Conservation (phyloP, 768 basidiomycete species). For the Pholiota molesta region DNA sequence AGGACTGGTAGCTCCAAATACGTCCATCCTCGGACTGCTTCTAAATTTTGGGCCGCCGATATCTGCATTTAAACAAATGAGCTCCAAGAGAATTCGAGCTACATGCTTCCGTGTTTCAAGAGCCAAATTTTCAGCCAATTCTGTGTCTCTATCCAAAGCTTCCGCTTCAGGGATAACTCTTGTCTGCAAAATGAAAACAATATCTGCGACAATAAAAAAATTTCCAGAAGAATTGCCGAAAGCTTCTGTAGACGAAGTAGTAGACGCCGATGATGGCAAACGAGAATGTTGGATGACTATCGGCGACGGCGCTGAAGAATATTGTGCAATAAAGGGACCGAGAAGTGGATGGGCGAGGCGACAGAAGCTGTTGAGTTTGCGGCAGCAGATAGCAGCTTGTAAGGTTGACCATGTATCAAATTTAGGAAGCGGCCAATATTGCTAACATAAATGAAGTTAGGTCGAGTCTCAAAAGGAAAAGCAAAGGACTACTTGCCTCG, state of each 20-base stretch:
- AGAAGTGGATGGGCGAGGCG: slow-evolving; percentile 36
- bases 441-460: slow-evolving; percentile 30
- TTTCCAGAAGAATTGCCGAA: slow-evolving; percentile 2
- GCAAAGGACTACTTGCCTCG: slow-evolving; percentile 42
- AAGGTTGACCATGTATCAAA: slow-evolving; percentile 44
- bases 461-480: background rate
- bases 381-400: slow-evolving; percentile 46
- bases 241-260: slow-evolving; percentile 7
- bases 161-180: slow-evolving; percentile 54
- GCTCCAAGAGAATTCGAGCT: slow-evolving; percentile 45
- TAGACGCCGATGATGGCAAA: slow-evolving; percentile 13
- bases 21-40: slow-evolving; percentile 22
- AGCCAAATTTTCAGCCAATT: slow-evolving; percentile 16
- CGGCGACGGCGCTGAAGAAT: slow-evolving; percentile 9
- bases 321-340: slow-evolving; percentile 27
- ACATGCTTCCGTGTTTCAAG: slow-evolving; percentile 42
- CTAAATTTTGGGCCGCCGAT: background rate
- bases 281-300: background rate
- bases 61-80: slow-evolving; percentile 22
- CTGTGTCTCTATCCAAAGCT: slow-evolving; percentile 31
- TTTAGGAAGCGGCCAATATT: slow-evolving; percentile 50
- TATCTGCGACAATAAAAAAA: slow-evolving; percentile 28
- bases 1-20: slow-evolving; percentile 18
- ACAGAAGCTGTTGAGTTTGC: slow-evolving; percentile 45
- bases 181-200: slow-evolving; percentile 42